A percentile compares a stretch with the other conserved stretches of the same genome.
phyloP scores from a whole-genome alignment of 106 monocot species.

The Dendrobium huoshanense region DNA sequence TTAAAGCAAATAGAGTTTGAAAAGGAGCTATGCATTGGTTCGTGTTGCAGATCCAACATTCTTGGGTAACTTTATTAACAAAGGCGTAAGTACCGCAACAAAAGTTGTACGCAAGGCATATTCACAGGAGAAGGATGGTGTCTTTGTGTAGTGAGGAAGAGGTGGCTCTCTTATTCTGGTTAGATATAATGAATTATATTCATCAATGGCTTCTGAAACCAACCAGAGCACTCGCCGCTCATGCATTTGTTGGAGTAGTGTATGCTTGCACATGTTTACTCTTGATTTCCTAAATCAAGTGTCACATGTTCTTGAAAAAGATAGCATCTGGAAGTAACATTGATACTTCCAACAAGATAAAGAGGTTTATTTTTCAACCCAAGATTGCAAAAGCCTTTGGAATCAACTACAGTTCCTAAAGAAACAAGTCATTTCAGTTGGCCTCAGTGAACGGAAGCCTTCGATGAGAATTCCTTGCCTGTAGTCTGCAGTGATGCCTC shows the following conservation, averaged over 20 bases:
- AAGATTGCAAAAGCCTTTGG: conserved; percentile 27
- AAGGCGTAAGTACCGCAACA: no score
- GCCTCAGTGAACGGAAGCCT: conserved; percentile 12
- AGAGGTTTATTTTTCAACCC: not conserved
- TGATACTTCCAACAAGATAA: no score
- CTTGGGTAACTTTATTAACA: no score
- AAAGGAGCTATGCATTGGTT: no score
- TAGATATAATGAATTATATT: conserved; percentile 94
- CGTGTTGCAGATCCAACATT: no score
- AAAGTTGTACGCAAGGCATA: conserved; percentile 43
- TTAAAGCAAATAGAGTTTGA: no score
- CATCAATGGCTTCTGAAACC: conserved; percentile 71
- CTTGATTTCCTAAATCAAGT: conserved; percentile 94
- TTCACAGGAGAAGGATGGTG: conserved; percentile 93
- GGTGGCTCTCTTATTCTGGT: conserved; percentile 87
- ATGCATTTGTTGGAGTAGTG: conserved; percentile 98
- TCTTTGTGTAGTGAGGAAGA: conserved; percentile 84
- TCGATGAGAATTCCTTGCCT: conserved; percentile 16
- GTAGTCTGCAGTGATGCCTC: conserved; percentile 4
- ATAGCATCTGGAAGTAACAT: conserved; percentile 34
- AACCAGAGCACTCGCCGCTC: conserved; percentile 92
- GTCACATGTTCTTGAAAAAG: conserved; percentile 87
- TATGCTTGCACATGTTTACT: conserved; percentile 94
- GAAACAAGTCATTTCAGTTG: conserved; percentile 15
- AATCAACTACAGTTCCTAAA: conserved; percentile 18